Base-by-base conservation (phyloP, 306 rosid genomes). In the Adenanthera pavonina region DNA sequence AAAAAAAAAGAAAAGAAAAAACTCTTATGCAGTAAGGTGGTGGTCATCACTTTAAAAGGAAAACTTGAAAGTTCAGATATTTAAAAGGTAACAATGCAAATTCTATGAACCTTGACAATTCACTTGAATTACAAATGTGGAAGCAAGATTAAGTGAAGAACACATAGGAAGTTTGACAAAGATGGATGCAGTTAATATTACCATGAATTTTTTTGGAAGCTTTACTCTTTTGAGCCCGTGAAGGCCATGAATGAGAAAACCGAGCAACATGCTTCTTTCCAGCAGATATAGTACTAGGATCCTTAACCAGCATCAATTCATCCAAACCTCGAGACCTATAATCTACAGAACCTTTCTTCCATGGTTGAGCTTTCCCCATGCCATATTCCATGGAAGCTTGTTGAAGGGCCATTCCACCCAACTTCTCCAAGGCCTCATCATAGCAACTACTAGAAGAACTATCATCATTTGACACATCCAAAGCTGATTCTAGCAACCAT, bases 191-290 rank as follows among this genome's bases (percentile, higher is more conserved):
- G 77, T 76, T 43, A 64, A 60, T 6, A 51, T 53, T 92, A 95
- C 98, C 97, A 78, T 92, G 92, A 81, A 92, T 80, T 33, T 20
- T 84, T 88, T 88, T 90, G 67, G 93, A 87, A 61, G 79, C 70
- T 89, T 85, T 89, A 82, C 93, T 89, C 88, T 80, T 89, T 43
- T 89, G 92, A 85, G 85, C 89, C 72, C 81, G 89, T 3, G 41
- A 74, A 81, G 97, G 97, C 98, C 98, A 95, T 77, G 97, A 95
- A 49, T 80, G 89, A 77, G 94, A 89, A 75, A 77, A 87, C 30
- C 34, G 82, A 20, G 90, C 34, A 57, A 77, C 90, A 77, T 87
- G 90, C 86, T 90, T 95, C 90, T 89, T 90, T 88, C 83, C 87
- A 60, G 81, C 78, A 73, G 84, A 89, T 40, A 77, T 10, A 74